phyloP scores from a whole-genome alignment of 768 basidiomycete species.

The Hemileccinum rubropunctum region DNA sequence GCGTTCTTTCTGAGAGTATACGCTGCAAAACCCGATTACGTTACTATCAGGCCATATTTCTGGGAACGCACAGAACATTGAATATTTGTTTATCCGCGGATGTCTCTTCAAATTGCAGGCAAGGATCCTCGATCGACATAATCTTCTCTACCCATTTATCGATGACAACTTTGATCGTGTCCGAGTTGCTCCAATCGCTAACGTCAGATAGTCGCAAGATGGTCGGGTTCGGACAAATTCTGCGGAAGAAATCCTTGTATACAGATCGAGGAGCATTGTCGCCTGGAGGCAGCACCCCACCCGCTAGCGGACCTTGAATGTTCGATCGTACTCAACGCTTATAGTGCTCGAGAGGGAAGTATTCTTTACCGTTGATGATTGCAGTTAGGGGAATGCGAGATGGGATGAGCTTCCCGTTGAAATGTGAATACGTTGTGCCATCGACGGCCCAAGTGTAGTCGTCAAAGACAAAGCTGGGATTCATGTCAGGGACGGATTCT shows the following conservation, averaged over 20 bases:
- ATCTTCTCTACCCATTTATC: slow-evolving; percentile 37
- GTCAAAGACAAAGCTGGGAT: slow-evolving; percentile 37
- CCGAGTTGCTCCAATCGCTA: slow-evolving; percentile 14
- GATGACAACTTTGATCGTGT: slow-evolving; percentile 30
- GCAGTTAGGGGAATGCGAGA: slow-evolving; percentile 38
- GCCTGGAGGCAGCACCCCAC: slow-evolving; percentile 32
- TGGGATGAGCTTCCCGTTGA: slow-evolving; percentile 33
- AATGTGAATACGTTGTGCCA: slow-evolving; percentile 33
- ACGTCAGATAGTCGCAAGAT: slow-evolving; percentile 30
- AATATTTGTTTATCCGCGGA: slow-evolving; percentile 19
- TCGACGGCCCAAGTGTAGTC: slow-evolving; percentile 41
- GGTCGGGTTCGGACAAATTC: slow-evolving; percentile 36
- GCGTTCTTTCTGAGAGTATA: slow-evolving; percentile 28
- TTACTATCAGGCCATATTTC: background rate
- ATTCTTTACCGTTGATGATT: slow-evolving; percentile 30
- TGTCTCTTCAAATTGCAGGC: slow-evolving; percentile 34
- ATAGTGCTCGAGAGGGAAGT: background rate
- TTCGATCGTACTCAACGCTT: background rate
- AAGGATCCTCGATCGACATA: slow-evolving; percentile 32
- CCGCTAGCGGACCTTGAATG: slow-evolving; percentile 36
- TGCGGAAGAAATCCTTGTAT: slow-evolving; percentile 34
- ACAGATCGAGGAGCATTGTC: slow-evolving; percentile 34
- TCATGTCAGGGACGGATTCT: background rate
- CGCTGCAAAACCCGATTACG: slow-evolving; percentile 17
- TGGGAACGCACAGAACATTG: slow-evolving; percentile 9